These are phyloP conservation scores for Pelargonium myrrhifolium DNA, from an alignment of 441 rosid genomes.

Conservation along the genomic window DNA sequence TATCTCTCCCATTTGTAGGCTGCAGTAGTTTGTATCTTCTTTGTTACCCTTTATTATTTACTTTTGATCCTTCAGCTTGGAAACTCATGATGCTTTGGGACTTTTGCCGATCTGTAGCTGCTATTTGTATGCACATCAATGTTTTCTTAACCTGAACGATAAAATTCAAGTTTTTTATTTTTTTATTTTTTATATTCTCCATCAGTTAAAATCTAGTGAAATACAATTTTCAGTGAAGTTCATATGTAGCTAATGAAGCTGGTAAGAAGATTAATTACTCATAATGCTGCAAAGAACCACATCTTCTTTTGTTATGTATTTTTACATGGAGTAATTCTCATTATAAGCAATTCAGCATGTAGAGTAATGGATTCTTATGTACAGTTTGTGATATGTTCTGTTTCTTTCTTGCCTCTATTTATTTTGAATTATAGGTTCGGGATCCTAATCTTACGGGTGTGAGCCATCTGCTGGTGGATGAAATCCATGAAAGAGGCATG, in stretches of 20 bases:
- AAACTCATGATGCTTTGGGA: background rate
- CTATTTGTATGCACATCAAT: background rate
- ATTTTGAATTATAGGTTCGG: slow-evolving; percentile 54
- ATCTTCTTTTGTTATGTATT: background rate
- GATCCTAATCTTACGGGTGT: slow-evolving; percentile 71
- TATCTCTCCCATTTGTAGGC: slow-evolving; percentile 1
- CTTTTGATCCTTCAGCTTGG: background rate
- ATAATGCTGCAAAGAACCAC: background rate
- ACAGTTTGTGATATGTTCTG: slow-evolving; percentile 2
- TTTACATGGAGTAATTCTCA: background rate
- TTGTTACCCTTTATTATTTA: slow-evolving; percentile 2
- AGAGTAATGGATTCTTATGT: background rate
- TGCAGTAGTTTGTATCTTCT: background rate
- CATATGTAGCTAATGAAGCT: too few relatives aligned
- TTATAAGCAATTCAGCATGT: background rate
- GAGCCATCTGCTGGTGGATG: slow-evolving; percentile 92
- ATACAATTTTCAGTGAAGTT: background rate
- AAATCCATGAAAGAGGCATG: slow-evolving; percentile 96
- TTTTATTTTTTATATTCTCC: too few relatives aligned
- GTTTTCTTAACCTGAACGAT: background rate
- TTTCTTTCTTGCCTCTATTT: slow-evolving; percentile 15
- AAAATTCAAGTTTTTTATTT: too few relatives aligned
- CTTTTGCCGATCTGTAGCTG: background rate
- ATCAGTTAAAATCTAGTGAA: too few relatives aligned
- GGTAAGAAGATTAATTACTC: background rate